Evolutionary conservation across 2,329 filamentous ascomycete genomes (phyloP).

Genomic region (Graphiopsis chlorocephala): DNA sequence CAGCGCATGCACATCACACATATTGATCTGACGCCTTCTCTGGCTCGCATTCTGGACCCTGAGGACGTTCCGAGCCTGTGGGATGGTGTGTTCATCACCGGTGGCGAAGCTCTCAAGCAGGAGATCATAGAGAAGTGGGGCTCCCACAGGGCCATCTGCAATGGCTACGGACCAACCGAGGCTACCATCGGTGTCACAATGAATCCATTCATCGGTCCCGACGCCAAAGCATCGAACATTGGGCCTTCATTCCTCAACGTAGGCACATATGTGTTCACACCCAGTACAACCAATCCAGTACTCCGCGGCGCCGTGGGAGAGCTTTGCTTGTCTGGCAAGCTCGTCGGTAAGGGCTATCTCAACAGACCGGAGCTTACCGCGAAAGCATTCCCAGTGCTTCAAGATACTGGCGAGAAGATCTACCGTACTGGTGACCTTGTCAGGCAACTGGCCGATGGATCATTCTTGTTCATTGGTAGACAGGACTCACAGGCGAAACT

Average conservation of each 20-base stretch:
- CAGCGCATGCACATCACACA: constrained; percentile 74
- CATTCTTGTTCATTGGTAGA: constrained; percentile 82
- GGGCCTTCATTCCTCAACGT: constrained; percentile 85
- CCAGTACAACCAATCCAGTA: constrained; percentile 67
- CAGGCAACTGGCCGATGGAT: constrained; percentile 72
- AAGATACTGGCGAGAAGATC: constrained; percentile 48
- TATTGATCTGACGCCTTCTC: constrained; percentile 85
- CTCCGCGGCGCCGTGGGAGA: constrained; percentile 78
- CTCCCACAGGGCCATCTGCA: constrained; percentile 75
- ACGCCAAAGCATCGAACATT: constrained; percentile 83
- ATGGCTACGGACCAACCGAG: constrained; percentile 87
- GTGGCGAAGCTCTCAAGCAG: constrained; percentile 82
- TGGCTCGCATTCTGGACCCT: constrained; percentile 75
- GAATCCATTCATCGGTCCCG: constrained; percentile 73
- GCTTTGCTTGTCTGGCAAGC: constrained; percentile 79
- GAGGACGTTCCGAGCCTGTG: constrained; percentile 77
- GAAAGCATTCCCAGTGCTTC: constrained; percentile 70
- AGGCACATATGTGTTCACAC: constrained; percentile 73
- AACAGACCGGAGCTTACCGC: constrained; percentile 73
- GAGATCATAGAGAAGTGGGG: constrained; percentile 89
- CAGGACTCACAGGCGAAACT: constrained; percentile 92
- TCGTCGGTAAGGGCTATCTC: constrained; percentile 88
- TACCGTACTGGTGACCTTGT: constrained; percentile 91
- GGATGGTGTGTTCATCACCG: constrained; percentile 86
- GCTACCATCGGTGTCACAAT: constrained; percentile 91